These are phyloP conservation scores for Aureobasidium sp. DNA, from an alignment of 2,329 filamentous ascomycete genomes.

Conservation along the genomic window DNA sequence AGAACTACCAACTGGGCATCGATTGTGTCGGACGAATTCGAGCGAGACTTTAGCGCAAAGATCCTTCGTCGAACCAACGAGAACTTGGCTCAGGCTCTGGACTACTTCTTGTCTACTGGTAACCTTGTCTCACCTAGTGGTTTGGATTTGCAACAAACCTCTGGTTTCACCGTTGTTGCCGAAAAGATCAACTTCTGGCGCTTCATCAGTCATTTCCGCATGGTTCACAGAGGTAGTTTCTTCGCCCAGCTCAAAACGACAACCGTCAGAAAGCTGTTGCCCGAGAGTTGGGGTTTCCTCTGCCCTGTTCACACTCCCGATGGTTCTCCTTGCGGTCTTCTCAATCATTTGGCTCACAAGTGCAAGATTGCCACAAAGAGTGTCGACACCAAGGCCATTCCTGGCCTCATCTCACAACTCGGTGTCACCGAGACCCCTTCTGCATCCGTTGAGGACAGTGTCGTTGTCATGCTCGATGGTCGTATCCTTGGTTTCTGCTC, in stretches of 20 bases:
- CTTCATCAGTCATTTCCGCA: constrained; percentile 98
- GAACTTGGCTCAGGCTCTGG: constrained; percentile 76
- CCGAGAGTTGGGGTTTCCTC: constrained; percentile 96
- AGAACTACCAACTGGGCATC: constrained; percentile 44
- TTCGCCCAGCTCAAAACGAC: constrained; percentile 97
- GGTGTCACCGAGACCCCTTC: constrained; percentile 71
- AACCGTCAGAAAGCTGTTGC: constrained; percentile 87
- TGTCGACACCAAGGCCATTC: constrained; percentile 67
- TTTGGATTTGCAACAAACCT: constrained; percentile 87
- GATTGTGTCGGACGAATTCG: constrained; percentile 72
- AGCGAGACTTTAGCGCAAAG: constrained; percentile 68
- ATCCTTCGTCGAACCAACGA: constrained; percentile 79
- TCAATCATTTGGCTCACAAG: constrained; percentile 94
- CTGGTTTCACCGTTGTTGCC: constrained; percentile 91
- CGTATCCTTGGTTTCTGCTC: constrained; percentile 85
- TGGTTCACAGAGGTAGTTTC: constrained; percentile 98
- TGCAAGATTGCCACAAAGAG: constrained; percentile 77
- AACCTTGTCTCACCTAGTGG: constrained; percentile 88
- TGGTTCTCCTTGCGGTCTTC: constrained; percentile 84
- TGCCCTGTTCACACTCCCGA: constrained; percentile 97
- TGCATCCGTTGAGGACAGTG: constrained; percentile 72
- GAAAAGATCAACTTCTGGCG: constrained; percentile 99
- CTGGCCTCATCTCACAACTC: constrained; percentile 67
- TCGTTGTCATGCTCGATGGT: constrained; percentile 86
- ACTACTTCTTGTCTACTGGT: constrained; percentile 95